Conservation (phyloP, 768 basidiomycete species). For the Tylopilus vinaceipallidus region DNA sequence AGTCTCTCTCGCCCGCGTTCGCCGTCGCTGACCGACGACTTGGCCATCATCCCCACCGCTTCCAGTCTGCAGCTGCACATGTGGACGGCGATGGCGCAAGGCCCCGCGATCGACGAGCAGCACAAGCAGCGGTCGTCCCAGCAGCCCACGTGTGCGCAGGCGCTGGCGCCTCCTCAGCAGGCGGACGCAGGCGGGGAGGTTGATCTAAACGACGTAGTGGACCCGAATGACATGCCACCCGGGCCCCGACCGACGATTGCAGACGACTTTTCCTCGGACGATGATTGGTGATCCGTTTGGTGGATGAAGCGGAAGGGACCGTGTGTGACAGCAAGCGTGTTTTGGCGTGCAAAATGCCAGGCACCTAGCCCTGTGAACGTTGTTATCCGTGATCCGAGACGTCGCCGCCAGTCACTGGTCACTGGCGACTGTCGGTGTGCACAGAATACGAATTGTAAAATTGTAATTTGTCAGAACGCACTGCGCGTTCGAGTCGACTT, state of each 20-base stretch:
- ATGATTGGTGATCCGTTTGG: conserved; percentile 26
- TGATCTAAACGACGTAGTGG: conserved; percentile 13
- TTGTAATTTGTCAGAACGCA: too few relatives aligned
- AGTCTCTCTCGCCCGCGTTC: conserved; percentile 15
- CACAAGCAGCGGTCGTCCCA: conserved; percentile 18
- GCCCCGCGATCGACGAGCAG: conserved; percentile 47
- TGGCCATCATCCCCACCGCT: too few relatives aligned
- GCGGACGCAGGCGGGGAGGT: background rate
- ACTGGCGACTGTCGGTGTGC: too few relatives aligned
- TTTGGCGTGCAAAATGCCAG: background rate
- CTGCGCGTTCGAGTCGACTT: too few relatives aligned
- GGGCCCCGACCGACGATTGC: conserved; percentile 4
- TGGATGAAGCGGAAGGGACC: too few relatives aligned
- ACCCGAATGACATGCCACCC: conserved; percentile 11
- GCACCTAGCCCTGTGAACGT: background rate
- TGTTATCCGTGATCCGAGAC: too few relatives aligned
- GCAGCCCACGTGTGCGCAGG: conserved; percentile 10
- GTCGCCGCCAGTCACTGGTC: too few relatives aligned
- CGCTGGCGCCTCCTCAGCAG: conserved; percentile 11
- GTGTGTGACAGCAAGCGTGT: too few relatives aligned
- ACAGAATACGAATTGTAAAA: too few relatives aligned
- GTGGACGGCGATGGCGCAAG: conserved; percentile 48
- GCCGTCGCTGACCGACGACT: too few relatives aligned
- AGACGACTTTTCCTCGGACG: conserved; percentile 29
- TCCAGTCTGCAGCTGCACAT: conserved; percentile 43